Evolutionary conservation across 2,329 filamentous ascomycete species (phyloP).

Genomic region (Botrytis byssoidea): DNA sequence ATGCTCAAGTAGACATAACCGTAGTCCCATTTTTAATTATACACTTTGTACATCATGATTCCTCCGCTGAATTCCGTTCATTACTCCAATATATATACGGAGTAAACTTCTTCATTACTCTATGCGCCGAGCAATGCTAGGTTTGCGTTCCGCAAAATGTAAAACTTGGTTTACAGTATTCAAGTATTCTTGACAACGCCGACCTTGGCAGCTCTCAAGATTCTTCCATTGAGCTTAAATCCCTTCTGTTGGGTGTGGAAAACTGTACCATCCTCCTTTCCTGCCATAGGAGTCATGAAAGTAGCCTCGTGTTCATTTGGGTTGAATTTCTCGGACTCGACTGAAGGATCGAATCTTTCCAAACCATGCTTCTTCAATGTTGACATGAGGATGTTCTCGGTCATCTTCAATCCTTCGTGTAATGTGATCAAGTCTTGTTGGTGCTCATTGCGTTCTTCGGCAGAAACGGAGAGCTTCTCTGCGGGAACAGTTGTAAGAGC

Average conservation of each 20-base stretch:
- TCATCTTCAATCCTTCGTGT: constrained; percentile 92
- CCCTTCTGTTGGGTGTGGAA: constrained; percentile 95
- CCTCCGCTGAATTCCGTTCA: neutral
- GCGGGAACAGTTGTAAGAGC: constrained; percentile 76
- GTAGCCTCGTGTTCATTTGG: constrained; percentile 96
- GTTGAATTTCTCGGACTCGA: constrained; percentile 81
- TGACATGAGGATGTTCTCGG: constrained; percentile 79
- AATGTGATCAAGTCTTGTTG: constrained; percentile 74
- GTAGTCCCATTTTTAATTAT: constrained; percentile 19
- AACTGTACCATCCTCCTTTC: constrained; percentile 85
- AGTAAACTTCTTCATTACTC: neutral
- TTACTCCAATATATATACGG: neutral
- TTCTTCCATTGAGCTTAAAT: constrained; percentile 86
- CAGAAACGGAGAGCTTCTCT: constrained; percentile 62
- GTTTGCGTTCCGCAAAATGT: neutral
- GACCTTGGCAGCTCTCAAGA: constrained; percentile 90
- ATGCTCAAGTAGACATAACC: constrained; percentile 16
- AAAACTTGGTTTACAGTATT: neutral
- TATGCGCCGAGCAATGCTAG: neutral
- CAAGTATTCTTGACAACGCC: constrained; percentile 81
- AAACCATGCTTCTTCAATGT: constrained; percentile 93
- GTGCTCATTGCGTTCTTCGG: constrained; percentile 50
- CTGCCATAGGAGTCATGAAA: constrained; percentile 85
- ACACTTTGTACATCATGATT: constrained; percentile 22
- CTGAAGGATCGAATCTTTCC: constrained; percentile 76